Conservation (phyloP, 169 alveolate genomes). For the Cryptosporidium tyzzeri region DNA sequence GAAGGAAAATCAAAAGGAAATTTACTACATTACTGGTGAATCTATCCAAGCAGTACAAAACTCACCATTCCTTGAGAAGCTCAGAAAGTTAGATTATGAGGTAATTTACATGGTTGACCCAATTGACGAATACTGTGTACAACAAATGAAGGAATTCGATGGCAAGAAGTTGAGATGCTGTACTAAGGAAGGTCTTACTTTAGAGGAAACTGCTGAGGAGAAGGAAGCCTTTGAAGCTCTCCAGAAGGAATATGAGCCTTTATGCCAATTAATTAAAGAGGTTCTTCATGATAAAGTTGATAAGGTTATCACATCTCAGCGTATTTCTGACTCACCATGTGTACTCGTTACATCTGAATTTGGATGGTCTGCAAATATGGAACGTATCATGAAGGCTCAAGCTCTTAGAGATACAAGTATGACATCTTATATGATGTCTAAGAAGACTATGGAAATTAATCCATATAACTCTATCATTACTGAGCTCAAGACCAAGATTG, state of each 20-base stretch:
- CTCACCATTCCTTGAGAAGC: conserved; percentile 98
- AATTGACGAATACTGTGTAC: conserved; percentile 99
- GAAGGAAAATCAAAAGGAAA: conserved; percentile 99
- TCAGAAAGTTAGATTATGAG: conserved; percentile 96
- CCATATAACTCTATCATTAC: conserved; percentile 97
- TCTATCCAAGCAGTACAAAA: conserved; percentile 94
- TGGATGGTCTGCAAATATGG: conserved; percentile 99
- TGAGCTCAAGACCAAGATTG: conserved; percentile 96
- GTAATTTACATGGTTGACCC: conserved; percentile 99
- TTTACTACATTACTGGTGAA: conserved; percentile 99
- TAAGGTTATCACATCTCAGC: conserved; percentile 95
- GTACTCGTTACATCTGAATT: conserved; percentile 98
- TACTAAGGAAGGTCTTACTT: conserved; percentile 97
- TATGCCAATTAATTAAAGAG: conserved; percentile 97
- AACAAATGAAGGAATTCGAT: conserved; percentile 96
- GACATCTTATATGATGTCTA: conserved; percentile 96
- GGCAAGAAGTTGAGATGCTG: conserved; percentile 97
- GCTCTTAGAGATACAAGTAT: conserved; percentile 98
- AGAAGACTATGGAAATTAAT: conserved; percentile 99
- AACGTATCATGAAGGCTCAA: conserved; percentile 99
- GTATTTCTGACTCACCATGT: conserved; percentile 98
- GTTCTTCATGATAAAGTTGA: conserved; percentile 99
- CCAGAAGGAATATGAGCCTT: conserved; percentile 97
- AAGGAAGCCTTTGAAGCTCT: conserved; percentile 96
- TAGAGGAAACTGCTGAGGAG: conserved; percentile 97